These are phyloP conservation scores for Pharnaceum exiguum DNA, from an alignment of 148 eudicot genomes.

Conservation along the genomic window DNA sequence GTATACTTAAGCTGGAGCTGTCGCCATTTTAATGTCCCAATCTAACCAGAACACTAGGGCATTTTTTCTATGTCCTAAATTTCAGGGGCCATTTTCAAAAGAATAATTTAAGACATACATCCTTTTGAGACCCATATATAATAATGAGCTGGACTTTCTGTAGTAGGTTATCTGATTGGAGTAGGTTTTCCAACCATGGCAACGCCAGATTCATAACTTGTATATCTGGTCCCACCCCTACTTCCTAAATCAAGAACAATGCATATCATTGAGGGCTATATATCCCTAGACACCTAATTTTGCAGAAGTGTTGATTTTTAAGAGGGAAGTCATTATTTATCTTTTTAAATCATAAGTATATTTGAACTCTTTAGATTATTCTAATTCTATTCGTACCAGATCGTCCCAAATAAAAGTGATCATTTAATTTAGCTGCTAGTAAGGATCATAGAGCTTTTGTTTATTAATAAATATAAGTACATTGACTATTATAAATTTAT, in stretches of 20 bases:
- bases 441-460: too few species aligned
- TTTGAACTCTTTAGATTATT: too few species aligned
- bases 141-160: slow-evolving; percentile 11
- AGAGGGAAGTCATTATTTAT: too few species aligned
- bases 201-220: slow-evolving; percentile 11
- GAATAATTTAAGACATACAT: slow-evolving; percentile 8
- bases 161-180: slow-evolving; percentile 40
- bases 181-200: slow-evolving; percentile 42
- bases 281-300: too few species aligned
- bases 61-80: slow-evolving; percentile 8
- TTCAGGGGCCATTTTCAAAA: slow-evolving; percentile 14
- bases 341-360: too few species aligned
- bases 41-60: slow-evolving; percentile 17
- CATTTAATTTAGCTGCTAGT: too few species aligned
- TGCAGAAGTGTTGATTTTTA: too few species aligned
- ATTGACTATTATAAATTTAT: too few species aligned
- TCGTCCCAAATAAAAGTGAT: too few species aligned
- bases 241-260: slow-evolving; percentile 16
- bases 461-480: too few species aligned
- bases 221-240: slow-evolving; percentile 15
- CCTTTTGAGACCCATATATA: background rate
- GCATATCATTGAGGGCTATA: too few species aligned
- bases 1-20: slow-evolving; percentile 11
- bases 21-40: slow-evolving; percentile 18
- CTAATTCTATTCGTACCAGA: too few species aligned